Evolutionary conservation across 2,329 filamentous ascomycete species (phyloP).

Genomic region (Fusarium nygamai): DNA sequence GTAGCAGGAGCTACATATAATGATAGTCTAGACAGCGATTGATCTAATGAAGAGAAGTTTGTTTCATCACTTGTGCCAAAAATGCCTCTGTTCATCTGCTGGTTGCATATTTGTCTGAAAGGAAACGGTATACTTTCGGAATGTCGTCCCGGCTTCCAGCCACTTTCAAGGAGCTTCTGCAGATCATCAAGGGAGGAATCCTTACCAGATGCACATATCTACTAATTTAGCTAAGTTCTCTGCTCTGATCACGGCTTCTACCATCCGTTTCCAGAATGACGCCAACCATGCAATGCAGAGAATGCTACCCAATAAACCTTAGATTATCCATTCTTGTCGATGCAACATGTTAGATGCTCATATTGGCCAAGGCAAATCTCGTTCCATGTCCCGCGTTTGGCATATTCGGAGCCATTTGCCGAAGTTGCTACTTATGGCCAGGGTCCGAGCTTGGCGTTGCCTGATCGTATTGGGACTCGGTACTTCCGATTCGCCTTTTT

Average conservation of each 20-base stretch:
- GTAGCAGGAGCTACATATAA: fast-evolving
- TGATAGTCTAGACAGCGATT: not conserved
- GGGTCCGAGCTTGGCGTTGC: not conserved
- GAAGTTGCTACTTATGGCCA: slow-evolving; percentile 17
- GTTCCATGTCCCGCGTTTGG: slow-evolving; percentile 1
- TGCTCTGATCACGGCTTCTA: not conserved
- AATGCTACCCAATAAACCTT: not conserved
- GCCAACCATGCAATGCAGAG: not conserved
- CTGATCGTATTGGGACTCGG: not conserved
- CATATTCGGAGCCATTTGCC: not conserved
- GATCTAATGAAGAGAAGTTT: not conserved
- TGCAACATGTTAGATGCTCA: not conserved
- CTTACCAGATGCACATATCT: not conserved
- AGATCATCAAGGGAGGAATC: not conserved
- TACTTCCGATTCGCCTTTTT: not conserved
- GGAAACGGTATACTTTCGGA: not conserved
- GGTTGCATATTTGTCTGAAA: not conserved
- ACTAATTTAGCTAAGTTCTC: not conserved
- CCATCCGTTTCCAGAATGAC: not conserved
- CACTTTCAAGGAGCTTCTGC: fast-evolving
- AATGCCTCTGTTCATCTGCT: not conserved
- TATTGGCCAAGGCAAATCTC: not conserved
- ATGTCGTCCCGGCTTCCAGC: not conserved
- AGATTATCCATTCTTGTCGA: not conserved
- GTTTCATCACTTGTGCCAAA: not conserved